phyloP scores from a whole-genome alignment of 495 filamentous ascomycete genomes.

The Penicillium coprophilum region DNA sequence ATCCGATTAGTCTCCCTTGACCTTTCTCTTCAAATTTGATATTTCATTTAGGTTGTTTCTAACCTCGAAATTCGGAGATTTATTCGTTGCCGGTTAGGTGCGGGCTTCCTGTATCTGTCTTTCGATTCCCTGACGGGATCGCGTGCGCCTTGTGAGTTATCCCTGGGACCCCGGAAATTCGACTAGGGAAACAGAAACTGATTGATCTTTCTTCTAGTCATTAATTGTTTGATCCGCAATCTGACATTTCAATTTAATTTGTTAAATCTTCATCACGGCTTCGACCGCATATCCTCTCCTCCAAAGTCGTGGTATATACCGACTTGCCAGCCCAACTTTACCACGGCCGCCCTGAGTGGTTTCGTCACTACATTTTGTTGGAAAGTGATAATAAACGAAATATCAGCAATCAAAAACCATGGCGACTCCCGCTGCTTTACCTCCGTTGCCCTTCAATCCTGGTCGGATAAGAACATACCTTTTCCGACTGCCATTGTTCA shows the following conservation, averaged over 20 bases:
- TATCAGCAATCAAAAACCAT: constrained; percentile 22
- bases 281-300: neutral
- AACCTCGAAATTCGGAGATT: neutral
- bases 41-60: neutral
- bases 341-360: neutral
- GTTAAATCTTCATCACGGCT: neutral
- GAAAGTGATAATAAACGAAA: neutral
- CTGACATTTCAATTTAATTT: neutral
- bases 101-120: neutral
- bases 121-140: constrained; percentile 9
- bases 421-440: constrained; percentile 43
- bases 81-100: neutral
- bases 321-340: neutral
- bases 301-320: neutral
- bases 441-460: constrained; percentile 51
- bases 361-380: neutral
- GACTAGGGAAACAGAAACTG: constrained; percentile 1
- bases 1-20: neutral
- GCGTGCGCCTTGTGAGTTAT: constrained; percentile 29
- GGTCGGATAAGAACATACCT: constrained; percentile 65
- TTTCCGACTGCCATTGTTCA: constrained; percentile 83
- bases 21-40: neutral
- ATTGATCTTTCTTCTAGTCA: constrained; percentile 1
- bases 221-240: neutral
- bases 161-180: constrained; percentile 20